Percentiles rank a stretch among this genome's conserved stretches.
These are phyloP conservation scores for Russula brevipes DNA, from an alignment of 768 basidiomycete genomes.

Conservation along the genomic window DNA sequence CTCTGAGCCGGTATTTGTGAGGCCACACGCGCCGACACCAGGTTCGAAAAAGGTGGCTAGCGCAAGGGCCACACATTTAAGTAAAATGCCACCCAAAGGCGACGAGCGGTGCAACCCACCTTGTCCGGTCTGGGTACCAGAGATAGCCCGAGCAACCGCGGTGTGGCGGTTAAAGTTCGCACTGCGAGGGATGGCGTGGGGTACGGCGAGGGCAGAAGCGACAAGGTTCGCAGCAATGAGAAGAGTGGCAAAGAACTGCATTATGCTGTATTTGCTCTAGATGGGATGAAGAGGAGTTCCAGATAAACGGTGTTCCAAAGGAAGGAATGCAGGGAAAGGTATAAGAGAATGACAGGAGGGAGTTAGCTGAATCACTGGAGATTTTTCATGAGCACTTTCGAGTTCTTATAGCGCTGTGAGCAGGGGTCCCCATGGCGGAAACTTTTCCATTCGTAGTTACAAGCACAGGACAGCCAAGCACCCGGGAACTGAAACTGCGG, in stretches of 20 bases:
- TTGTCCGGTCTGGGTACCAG: conserved; percentile 48
- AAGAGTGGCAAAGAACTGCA: conserved; percentile 38
- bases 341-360: conserved; percentile 16
- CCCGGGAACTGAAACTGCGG: too few species aligned
- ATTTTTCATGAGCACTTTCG: not conserved
- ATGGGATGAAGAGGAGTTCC: conserved; percentile 21
- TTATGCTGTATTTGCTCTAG: conserved; percentile 29
- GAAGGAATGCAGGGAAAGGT: conserved; percentile 6
- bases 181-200: not conserved
- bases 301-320: conserved; percentile 3
- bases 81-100: conserved; percentile 2
- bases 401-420: not conserved
- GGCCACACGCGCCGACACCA: conserved; percentile 62
- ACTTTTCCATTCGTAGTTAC: too few species aligned
- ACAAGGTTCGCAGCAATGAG: conserved; percentile 42
- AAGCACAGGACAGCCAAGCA: not conserved
- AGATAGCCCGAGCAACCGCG: conserved; percentile 27
- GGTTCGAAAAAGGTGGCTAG: conserved; percentile 52
- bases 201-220: not conserved
- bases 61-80: not conserved
- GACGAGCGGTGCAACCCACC: conserved; percentile 30
- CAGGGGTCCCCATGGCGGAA: not conserved
- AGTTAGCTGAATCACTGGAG: not conserved
- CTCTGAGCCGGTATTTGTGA: conserved; percentile 47
- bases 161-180: not conserved